These are phyloP conservation scores for Pythium apleroticum DNA, from an alignment of 352 stramenopile genomes.

Conservation along the genomic window DNA sequence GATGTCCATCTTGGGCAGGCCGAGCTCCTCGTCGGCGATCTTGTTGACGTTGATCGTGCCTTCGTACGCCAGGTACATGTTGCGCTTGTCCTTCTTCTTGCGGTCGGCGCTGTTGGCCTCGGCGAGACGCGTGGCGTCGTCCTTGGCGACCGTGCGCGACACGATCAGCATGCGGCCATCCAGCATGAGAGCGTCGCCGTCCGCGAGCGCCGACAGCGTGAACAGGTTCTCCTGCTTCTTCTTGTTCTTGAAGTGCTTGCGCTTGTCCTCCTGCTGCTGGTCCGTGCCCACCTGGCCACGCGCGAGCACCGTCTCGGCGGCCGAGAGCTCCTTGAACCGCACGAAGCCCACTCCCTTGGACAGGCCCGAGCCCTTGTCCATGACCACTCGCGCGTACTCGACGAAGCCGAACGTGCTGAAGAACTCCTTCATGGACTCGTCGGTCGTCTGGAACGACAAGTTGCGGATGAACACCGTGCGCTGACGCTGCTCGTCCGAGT, in stretches of 20 bases:
- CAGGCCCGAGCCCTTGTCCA: constrained; percentile 73
- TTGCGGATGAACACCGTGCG: constrained; percentile 86
- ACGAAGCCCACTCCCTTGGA: constrained; percentile 87
- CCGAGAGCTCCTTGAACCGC: constrained; percentile 59
- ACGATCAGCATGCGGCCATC: constrained; percentile 76
- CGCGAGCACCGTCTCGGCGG: constrained; percentile 56
- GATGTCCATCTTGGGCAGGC: constrained; percentile 91
- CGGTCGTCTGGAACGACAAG: constrained; percentile 80
- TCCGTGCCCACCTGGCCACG: constrained; percentile 41
- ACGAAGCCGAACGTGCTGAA: constrained; percentile 73
- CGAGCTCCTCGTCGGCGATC: constrained; percentile 81
- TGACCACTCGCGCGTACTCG: constrained; percentile 81
- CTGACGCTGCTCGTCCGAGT: constrained; percentile 76
- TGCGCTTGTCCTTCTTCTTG: constrained; percentile 92
- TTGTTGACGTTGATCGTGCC: constrained; percentile 93
- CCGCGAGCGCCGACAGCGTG: constrained; percentile 61
- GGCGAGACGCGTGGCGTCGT: constrained; percentile 60
- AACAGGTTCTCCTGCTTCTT: constrained; percentile 61
- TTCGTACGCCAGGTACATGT: constrained; percentile 95
- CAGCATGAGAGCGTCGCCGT: constrained; percentile 71
- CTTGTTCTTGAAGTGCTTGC: constrained; percentile 54
- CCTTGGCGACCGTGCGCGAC: constrained; percentile 70
- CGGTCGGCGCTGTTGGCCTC: constrained; percentile 50
- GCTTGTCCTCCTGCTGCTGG: constrained; percentile 50
- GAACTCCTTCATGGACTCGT: constrained; percentile 68